Evolutionary conservation across 306 rosid genomes (phyloP), one percentile per base, ranked within the genome.

Genomic region (Cucumis cinereus): DNA sequence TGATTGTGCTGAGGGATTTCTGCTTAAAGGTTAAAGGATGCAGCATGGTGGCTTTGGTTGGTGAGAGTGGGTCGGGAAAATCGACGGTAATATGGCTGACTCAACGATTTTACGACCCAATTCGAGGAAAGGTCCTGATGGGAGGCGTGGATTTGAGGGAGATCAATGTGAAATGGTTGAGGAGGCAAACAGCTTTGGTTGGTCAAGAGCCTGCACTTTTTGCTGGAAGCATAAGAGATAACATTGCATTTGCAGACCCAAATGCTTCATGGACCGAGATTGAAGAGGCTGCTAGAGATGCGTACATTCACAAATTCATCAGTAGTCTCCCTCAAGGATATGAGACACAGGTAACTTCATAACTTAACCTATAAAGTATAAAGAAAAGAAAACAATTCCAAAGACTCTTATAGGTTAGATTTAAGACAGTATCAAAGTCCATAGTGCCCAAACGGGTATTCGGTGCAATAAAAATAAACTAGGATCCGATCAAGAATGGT

Each of bases 41-140:
- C 78, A 90, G 94, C 80, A 88, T 80, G 2, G 96, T 88, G 84
- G 98, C 93, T 14, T 79, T 91, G 82, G 94, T 86, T 28, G 98
- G 98, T 23, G 85, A 88, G 64, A 90, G 98, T 56, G 98, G 96
- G 58, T 93, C 94, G 11, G 98, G 97, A 73, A 93, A 93, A 79
- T 93, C 98, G 54, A 93, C 98, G 0, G 91, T 93, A 26, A 53
- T 90, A 74, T 93, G 97, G 98, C 63, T 93, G 84, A 77, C 87
- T 17, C 97, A 88, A 77, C 89, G 98, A 78, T 93, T 93, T 85
- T 93, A 93, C 75, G 96, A 93, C 86, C 98, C 98, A 35, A 83
- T 79, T 73, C 81, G 86, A 80, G 98, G 97, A 79, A 90, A 83
- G 78, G 97, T 91, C 76, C 77, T 83, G 87, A 67, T 90, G 85